These are phyloP conservation scores for Capsella bursapastoris DNA, from an alignment of 345 rosid species.

Conservation along the genomic window DNA sequence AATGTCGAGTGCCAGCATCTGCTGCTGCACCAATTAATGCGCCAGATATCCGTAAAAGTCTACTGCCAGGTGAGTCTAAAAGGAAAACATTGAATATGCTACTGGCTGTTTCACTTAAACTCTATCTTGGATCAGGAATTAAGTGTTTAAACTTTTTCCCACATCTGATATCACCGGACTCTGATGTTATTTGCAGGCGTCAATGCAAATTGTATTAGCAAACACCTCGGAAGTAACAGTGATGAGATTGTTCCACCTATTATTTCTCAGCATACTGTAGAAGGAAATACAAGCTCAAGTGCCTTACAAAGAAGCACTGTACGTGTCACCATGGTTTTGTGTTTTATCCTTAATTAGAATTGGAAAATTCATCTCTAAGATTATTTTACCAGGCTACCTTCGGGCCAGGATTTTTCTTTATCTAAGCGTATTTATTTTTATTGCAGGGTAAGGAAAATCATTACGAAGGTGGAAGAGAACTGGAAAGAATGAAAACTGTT, in stretches of 20 bases:
- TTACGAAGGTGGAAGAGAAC: constrained; percentile 43
- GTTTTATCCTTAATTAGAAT: constrained; percentile 15
- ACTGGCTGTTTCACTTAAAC: constrained; percentile 45
- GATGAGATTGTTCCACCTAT: constrained; percentile 46
- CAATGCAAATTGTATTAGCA: constrained; percentile 43
- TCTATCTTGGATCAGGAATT: constrained; percentile 40
- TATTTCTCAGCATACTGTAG: constrained; percentile 42
- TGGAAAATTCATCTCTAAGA: background rate
- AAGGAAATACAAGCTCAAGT: constrained; percentile 43
- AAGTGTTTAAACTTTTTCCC: constrained; percentile 24
- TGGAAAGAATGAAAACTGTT: constrained; percentile 41
- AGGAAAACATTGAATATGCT: constrained; percentile 20
- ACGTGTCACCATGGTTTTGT: constrained; percentile 43
- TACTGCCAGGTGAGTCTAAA: constrained; percentile 48
- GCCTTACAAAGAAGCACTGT: constrained; percentile 49
- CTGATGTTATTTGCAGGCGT: constrained; percentile 53
- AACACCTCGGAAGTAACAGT: constrained; percentile 47
- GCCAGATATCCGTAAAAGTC: constrained; percentile 43
- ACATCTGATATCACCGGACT: constrained; percentile 26
- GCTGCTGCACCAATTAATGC: constrained; percentile 48
- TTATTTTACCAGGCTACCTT: background rate
- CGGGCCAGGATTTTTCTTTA: background rate
- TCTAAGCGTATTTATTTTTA: background rate
- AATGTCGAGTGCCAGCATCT: constrained; percentile 40
- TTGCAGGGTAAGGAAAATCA: constrained; percentile 36